These are phyloP conservation scores for Aspergillus brunneoviolaceus DNA, from an alignment of 2,329 filamentous ascomycete genomes.

Conservation along the genomic window DNA sequence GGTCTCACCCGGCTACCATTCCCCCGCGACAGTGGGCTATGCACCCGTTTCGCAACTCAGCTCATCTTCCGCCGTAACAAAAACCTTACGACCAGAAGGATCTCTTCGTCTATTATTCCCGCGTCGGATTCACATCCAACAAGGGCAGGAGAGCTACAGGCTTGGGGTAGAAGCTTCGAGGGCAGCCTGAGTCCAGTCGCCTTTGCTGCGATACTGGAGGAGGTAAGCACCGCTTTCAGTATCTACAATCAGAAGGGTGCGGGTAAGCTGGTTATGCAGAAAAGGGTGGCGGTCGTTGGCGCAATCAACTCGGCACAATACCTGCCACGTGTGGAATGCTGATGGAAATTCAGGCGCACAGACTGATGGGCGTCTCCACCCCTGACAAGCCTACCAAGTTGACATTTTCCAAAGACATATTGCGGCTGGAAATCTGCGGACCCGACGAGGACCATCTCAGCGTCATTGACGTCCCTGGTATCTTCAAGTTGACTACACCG, in stretches of 20 bases:
- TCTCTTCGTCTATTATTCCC: slow-evolving; percentile 41
- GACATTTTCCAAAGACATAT: slow-evolving; percentile 44
- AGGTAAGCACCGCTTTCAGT: slow-evolving; percentile 22
- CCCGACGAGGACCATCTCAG: slow-evolving; percentile 43
- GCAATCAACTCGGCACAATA: background rate
- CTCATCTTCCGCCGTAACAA: slow-evolving; percentile 44
- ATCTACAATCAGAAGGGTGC: too few relatives aligned
- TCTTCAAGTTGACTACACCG: slow-evolving; percentile 41
- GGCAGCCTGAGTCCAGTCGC: slow-evolving; percentile 16
- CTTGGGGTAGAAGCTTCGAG: slow-evolving; percentile 19
- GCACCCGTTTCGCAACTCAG: slow-evolving; percentile 49
- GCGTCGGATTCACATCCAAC: slow-evolving; percentile 23
- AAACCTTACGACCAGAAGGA: slow-evolving; percentile 9
- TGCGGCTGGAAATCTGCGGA: slow-evolving; percentile 45
- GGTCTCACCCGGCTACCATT: slow-evolving; percentile 32
- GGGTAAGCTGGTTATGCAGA: too few relatives aligned
- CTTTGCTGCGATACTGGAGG: slow-evolving; percentile 26
- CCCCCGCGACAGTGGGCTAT: slow-evolving; percentile 38
- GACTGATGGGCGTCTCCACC: slow-evolving; percentile 25
- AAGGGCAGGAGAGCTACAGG: slow-evolving; percentile 19
- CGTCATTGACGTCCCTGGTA: slow-evolving; percentile 49
- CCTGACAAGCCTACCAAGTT: slow-evolving; percentile 19
- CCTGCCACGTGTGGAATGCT: background rate
- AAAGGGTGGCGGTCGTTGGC: background rate
- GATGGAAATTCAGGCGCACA: slow-evolving; percentile 19